Conservation (phyloP, 202 grass and related monocot species). For the Zoysia matrella region DNA sequence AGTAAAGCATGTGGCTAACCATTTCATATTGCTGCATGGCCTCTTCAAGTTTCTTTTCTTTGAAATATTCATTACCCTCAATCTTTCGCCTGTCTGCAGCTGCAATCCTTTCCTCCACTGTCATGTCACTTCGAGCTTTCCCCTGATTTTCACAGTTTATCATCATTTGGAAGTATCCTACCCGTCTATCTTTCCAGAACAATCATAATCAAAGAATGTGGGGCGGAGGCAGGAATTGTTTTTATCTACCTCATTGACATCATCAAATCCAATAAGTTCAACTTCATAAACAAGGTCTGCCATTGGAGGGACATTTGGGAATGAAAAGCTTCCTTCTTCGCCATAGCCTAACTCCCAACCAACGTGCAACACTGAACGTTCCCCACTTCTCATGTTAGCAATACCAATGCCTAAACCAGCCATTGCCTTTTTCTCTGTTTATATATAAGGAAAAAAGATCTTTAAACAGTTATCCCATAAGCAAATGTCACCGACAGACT, state of each 20-base stretch:
- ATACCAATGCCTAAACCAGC: constrained; percentile 81
- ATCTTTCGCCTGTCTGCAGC: constrained; percentile 88
- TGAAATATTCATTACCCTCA: constrained; percentile 80
- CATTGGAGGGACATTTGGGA: constrained; percentile 95
- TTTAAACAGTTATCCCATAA: constrained; percentile 13
- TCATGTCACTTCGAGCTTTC: constrained; percentile 90
- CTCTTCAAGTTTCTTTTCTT: constrained; percentile 83
- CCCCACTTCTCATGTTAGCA: constrained; percentile 77
- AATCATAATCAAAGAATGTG: not conserved
- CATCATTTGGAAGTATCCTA: constrained; percentile 34
- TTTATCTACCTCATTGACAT: constrained; percentile 78
- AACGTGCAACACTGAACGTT: constrained; percentile 74
- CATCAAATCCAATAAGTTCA: constrained; percentile 94
- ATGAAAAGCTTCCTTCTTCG: constrained; percentile 96
- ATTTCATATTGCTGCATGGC: constrained; percentile 99
- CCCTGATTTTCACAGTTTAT: constrained; percentile 58
- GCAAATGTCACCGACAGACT: constrained; percentile 19
- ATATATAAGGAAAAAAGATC: constrained; percentile 7
- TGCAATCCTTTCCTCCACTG: constrained; percentile 96
- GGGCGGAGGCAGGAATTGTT: not conserved
- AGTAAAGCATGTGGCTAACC: constrained; percentile 51
- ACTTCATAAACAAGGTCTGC: constrained; percentile 91
- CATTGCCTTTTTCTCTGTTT: constrained; percentile 76
- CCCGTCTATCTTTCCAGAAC: not conserved
- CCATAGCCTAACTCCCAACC: constrained; percentile 91